Conservation (phyloP, 1,139 yeast species). For the Eremothecium gossypii region DNA sequence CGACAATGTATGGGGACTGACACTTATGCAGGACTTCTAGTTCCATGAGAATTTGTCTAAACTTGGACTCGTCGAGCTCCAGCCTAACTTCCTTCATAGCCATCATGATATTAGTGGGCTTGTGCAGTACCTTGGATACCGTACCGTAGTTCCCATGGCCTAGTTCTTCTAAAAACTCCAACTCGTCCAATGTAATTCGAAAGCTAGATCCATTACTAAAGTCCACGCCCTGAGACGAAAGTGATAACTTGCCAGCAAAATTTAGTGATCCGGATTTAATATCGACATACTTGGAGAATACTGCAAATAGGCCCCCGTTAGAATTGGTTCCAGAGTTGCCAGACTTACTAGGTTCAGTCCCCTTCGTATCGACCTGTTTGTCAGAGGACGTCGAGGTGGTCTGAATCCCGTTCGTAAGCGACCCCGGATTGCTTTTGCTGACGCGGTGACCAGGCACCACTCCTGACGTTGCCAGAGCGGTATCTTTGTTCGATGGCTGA, state of each 20-base stretch:
- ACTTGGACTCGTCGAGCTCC: slow-evolving; percentile 84
- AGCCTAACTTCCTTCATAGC: slow-evolving; percentile 95
- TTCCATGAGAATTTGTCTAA: slow-evolving; percentile 92
- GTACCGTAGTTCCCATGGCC: slow-evolving; percentile 97
- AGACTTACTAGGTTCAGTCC: slow-evolving; percentile 18
- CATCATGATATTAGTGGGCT: slow-evolving; percentile 89
- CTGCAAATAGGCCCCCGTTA: slow-evolving; percentile 46
- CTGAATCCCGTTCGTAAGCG: slow-evolving; percentile 26
- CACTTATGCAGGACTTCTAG: slow-evolving; percentile 88
- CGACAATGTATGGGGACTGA: slow-evolving; percentile 82
- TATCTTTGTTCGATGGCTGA: slow-evolving; percentile 21
- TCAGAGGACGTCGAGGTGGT: slow-evolving; percentile 26
- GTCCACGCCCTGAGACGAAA: slow-evolving; percentile 86
- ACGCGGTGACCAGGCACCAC: slow-evolving; percentile 8
- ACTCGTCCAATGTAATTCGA: slow-evolving; percentile 75
- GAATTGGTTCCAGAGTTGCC: slow-evolving; percentile 14
- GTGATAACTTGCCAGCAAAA: slow-evolving; percentile 86
- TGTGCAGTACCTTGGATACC: slow-evolving; percentile 83
- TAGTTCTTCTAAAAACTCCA: slow-evolving; percentile 74
- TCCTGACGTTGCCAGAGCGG: slow-evolving; percentile 5
- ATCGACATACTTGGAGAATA: slow-evolving; percentile 80
- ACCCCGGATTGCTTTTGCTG: slow-evolving; percentile 27
- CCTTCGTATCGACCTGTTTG: slow-evolving; percentile 23
- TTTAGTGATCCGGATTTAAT: slow-evolving; percentile 85
- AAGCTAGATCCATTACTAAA: slow-evolving; percentile 84